Conservation (phyloP, 257 asterid species). For the Jacaranda mimosifolia region DNA sequence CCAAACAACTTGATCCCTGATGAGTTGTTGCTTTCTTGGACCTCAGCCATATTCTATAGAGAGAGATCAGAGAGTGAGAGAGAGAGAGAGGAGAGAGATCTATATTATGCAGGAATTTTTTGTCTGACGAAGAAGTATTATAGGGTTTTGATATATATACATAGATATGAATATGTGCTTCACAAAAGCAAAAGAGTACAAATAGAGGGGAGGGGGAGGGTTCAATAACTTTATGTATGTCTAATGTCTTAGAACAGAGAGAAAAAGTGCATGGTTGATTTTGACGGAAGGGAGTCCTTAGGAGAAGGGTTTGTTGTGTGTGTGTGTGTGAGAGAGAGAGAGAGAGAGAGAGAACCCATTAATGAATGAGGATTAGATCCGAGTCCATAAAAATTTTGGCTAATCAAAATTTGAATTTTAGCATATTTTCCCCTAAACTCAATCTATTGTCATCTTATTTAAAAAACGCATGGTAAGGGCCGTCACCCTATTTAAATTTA, state of each 20-base stretch:
- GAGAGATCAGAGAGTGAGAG: conserved; percentile 26
- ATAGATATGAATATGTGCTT: conserved; percentile 20
- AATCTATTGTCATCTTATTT: no score
- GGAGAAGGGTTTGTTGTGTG: background rate
- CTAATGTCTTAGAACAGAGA: conserved; percentile 16
- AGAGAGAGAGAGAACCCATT: no score
- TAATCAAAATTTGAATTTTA: no score
- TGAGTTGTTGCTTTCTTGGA: conserved; percentile 46
- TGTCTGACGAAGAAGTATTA: conserved; percentile 36
- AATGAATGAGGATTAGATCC: no score
- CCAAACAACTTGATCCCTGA: conserved; percentile 85
- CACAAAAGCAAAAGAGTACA: conserved; percentile 28
- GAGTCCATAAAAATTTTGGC: no score
- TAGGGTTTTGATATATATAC: conserved; percentile 6
- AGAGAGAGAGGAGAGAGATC: conserved; percentile 6
- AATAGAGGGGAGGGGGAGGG: background rate
- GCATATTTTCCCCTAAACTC: no score
- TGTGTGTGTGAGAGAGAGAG: no score
- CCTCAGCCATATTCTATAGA: conserved; percentile 52
- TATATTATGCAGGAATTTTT: background rate
- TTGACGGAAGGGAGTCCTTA: conserved; percentile 5
- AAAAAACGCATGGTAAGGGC: no score
- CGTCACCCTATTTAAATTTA: no score
- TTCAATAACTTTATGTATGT: conserved; percentile 14
- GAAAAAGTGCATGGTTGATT: conserved; percentile 37